Evolutionary conservation across 306 rosid species (phyloP).

Genomic region (Fragaria vesca): DNA sequence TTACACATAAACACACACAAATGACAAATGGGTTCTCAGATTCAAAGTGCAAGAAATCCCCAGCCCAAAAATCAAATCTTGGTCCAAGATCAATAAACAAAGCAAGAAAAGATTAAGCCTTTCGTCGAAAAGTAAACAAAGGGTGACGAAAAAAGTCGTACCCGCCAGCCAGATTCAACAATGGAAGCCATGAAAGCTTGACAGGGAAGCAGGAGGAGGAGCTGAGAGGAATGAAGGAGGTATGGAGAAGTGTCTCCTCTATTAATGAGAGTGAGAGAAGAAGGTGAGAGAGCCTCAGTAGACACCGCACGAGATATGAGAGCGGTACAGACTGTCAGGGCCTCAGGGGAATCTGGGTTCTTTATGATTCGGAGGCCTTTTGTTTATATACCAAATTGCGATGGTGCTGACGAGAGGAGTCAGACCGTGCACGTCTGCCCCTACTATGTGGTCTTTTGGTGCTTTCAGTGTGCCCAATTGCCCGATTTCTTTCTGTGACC

Average conservation of each 20-base stretch:
- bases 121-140: not conserved
- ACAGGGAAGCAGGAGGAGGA: not conserved
- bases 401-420: slow-evolving; percentile 20
- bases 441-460: not conserved
- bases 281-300: not conserved
- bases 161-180: slow-evolving; percentile 83
- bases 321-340: slow-evolving; percentile 41
- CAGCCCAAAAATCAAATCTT: slow-evolving; percentile 30
- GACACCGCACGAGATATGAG: slow-evolving; percentile 28
- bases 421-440: slow-evolving; percentile 17
- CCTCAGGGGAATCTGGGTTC: slow-evolving; percentile 39
- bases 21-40: not conserved
- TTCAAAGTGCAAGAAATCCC: slow-evolving; percentile 18
- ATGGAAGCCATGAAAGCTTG: slow-evolving; percentile 47
- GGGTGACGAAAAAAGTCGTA: slow-evolving; percentile 28
- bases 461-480: not conserved
- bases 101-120: not conserved
- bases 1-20: not conserved
- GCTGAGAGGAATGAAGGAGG: not conserved
- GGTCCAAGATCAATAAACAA: slow-evolving; percentile 2
- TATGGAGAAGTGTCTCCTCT: not conserved
- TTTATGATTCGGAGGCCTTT: not conserved
- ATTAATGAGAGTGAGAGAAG: too few relatives aligned
- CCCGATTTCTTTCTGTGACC: not conserved
- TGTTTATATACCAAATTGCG: not conserved